Percentiles rank a stretch among this genome's conserved stretches.
Evolutionary conservation across 495 filamentous ascomycete species (phyloP).

Genomic region (Neurospora sp.): DNA sequence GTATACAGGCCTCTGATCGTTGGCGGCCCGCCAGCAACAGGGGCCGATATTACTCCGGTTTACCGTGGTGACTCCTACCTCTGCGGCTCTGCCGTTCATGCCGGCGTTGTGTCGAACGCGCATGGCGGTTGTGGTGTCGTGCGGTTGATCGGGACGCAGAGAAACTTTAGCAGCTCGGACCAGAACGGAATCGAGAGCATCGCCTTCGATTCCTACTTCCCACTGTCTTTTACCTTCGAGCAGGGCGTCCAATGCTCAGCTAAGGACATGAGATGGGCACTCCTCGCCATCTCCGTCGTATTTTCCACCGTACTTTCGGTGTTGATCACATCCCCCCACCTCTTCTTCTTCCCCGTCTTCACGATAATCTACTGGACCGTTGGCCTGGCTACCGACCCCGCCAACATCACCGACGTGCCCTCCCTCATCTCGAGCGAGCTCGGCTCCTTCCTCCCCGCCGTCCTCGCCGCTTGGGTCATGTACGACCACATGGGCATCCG

Average conservation of each 20-base stretch:
- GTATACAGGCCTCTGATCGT: slow-evolving; percentile 63
- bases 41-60: slow-evolving; percentile 10
- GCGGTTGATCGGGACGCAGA: slow-evolving; percentile 5
- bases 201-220: slow-evolving; percentile 37
- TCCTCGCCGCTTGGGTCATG: slow-evolving; percentile 64
- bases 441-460: slow-evolving; percentile 66
- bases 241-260: slow-evolving; percentile 41
- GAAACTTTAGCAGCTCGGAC: slow-evolving; percentile 5
- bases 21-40: slow-evolving; percentile 52
- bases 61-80: slow-evolving; percentile 56
- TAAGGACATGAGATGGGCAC: slow-evolving; percentile 59
- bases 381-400: slow-evolving; percentile 68
- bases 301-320: slow-evolving; percentile 59
- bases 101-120: slow-evolving; percentile 41
- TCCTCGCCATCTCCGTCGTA: slow-evolving; percentile 61
- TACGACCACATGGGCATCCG: slow-evolving; percentile 55
- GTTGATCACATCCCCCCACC: slow-evolving; percentile 53
- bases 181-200: slow-evolving; percentile 20
- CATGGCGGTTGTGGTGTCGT: slow-evolving; percentile 56
- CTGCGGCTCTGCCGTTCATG: slow-evolving; percentile 59
- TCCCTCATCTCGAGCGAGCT: slow-evolving; percentile 57
- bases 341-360: slow-evolving; percentile 67
- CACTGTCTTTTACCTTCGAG: slow-evolving; percentile 58
- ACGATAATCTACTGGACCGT: slow-evolving; percentile 68
- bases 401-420: slow-evolving; percentile 39